Percentiles rank a stretch among this genome's conserved stretches.
Evolutionary conservation across 2,329 filamentous ascomycete species (phyloP).

Genomic region (Fusarium sp.): DNA sequence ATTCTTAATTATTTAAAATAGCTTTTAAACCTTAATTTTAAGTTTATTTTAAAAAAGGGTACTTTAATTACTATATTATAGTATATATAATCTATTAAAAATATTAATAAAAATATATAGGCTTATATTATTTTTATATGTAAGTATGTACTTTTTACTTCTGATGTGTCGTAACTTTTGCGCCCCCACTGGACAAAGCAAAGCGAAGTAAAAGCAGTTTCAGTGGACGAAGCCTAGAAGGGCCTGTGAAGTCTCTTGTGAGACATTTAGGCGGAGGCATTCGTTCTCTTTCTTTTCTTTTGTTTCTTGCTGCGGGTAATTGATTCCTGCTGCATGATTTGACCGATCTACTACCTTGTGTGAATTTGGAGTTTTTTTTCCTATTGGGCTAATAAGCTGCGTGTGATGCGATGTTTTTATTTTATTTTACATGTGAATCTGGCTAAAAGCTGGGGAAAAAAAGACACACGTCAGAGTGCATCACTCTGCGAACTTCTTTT

Average conservation of each 20-base stretch:
- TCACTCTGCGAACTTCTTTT: constrained; percentile 14
- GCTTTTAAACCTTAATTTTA: too few relatives aligned
- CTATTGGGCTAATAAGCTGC: constrained; percentile 16
- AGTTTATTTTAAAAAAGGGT: too few relatives aligned
- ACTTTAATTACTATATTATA: too few relatives aligned
- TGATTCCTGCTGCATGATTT: background rate
- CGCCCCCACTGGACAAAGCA: too few relatives aligned
- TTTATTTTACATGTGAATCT: constrained; percentile 31
- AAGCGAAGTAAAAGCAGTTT: background rate
- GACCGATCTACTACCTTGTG: constrained; percentile 19
- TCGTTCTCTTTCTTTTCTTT: background rate
- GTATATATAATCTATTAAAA: too few relatives aligned
- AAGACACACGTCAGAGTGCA: constrained; percentile 27
- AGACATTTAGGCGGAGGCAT: constrained; percentile 9
- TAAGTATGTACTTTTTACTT: too few relatives aligned
- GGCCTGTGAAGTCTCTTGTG: background rate
- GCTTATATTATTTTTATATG: too few relatives aligned
- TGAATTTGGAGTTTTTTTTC: constrained; percentile 6
- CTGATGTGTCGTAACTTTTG: too few relatives aligned
- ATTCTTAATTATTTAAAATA: too few relatives aligned
- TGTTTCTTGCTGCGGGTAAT: background rate
- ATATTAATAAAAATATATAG: too few relatives aligned
- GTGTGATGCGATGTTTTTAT: background rate
- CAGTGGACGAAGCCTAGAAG: constrained; percentile 9
- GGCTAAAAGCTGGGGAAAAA: constrained; percentile 11